Conservation (phyloP, 495 filamentous ascomycete genomes). For the Talaromyces borbonicus region DNA sequence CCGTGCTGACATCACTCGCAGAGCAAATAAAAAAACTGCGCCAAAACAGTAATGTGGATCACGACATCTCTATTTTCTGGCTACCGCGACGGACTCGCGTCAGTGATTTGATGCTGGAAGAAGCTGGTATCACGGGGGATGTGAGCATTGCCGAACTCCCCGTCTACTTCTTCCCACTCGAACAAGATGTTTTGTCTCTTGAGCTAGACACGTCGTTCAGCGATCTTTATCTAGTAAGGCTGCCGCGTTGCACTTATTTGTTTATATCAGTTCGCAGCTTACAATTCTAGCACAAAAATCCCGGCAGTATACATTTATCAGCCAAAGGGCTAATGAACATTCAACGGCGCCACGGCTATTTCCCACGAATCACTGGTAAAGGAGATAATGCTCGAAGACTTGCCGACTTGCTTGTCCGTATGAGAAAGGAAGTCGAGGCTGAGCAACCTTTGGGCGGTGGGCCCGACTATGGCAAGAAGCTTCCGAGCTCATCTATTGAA, state of each 20-base stretch:
- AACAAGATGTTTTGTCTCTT: slow-evolving; percentile 82
- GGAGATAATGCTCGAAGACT: slow-evolving; percentile 86
- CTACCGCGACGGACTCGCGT: slow-evolving; percentile 84
- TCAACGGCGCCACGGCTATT: slow-evolving; percentile 85
- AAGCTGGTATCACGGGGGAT: slow-evolving; percentile 87
- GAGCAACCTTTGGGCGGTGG: slow-evolving; percentile 54
- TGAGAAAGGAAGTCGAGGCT: slow-evolving; percentile 83
- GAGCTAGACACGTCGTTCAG: slow-evolving; percentile 80
- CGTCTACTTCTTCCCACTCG: slow-evolving; percentile 81
- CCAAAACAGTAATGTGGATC: slow-evolving; percentile 70
- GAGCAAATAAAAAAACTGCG: slow-evolving; percentile 88
- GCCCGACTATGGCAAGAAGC: slow-evolving; percentile 49
- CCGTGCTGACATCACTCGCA: slow-evolving; percentile 48
- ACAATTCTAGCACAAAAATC: slow-evolving; percentile 63
- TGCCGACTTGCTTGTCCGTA: slow-evolving; percentile 79
- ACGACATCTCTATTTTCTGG: slow-evolving; percentile 94
- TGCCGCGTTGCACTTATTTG: slow-evolving; percentile 8
- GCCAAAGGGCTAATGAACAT: slow-evolving; percentile 92
- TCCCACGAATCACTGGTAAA: slow-evolving; percentile 92
- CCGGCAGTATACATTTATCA: slow-evolving; percentile 75
- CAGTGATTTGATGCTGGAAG: slow-evolving; percentile 85
- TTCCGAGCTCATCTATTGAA: slow-evolving; percentile 83
- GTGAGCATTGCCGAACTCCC: slow-evolving; percentile 78
- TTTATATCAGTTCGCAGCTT: slow-evolving; percentile 8
- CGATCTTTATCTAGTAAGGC: slow-evolving; percentile 77